Evolutionary conservation across 805 yeast species (phyloP).

Genomic region (Starmerella riodocensis): DNA sequence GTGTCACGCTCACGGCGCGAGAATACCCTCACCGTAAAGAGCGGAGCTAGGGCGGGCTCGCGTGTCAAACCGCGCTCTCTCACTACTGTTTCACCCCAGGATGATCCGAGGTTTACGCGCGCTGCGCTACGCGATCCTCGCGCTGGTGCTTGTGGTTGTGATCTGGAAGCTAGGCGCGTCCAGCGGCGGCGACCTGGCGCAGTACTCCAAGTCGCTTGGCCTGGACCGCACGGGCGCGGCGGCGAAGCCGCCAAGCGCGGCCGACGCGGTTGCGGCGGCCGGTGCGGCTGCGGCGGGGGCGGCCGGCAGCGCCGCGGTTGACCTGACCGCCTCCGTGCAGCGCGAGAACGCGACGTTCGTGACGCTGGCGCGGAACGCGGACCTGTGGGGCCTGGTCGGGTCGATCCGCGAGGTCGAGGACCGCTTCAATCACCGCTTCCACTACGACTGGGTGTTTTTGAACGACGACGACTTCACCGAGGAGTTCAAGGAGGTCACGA

Average conservation of each 20-base stretch:
- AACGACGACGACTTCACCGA: conserved; percentile 67
- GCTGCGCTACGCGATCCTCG: conserved; percentile 27
- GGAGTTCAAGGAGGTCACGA: conserved; percentile 48
- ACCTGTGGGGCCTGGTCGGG: conserved; percentile 41
- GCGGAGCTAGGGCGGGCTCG: no score
- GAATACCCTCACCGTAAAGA: no score
- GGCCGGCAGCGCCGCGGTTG: background rate
- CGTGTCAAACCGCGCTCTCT: no score
- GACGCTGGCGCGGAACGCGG: conserved; percentile 57
- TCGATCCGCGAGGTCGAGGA: conserved; percentile 65
- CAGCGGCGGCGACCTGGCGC: conserved; percentile 11
- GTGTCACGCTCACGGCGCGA: no score
- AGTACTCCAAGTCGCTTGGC: conserved; percentile 8
- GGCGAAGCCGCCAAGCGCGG: background rate
- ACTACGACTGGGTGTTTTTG: conserved; percentile 87
- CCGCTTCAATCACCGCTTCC: conserved; percentile 58
- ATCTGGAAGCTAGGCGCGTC: conserved; percentile 23
- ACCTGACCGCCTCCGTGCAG: conserved; percentile 7
- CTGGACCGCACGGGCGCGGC: background rate
- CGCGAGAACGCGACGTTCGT: conserved; percentile 35
- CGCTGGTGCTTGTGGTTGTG: conserved; percentile 25
- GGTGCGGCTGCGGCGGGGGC: conserved; percentile 1
- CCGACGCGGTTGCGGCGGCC: background rate
- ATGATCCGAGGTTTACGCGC: conserved; percentile 30
- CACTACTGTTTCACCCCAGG: background rate